Percentiles rank a stretch among this genome's conserved stretches.
Evolutionary conservation across 192 early-diverging fungal species (phyloP).

Genomic region (Coemansia sp.): DNA sequence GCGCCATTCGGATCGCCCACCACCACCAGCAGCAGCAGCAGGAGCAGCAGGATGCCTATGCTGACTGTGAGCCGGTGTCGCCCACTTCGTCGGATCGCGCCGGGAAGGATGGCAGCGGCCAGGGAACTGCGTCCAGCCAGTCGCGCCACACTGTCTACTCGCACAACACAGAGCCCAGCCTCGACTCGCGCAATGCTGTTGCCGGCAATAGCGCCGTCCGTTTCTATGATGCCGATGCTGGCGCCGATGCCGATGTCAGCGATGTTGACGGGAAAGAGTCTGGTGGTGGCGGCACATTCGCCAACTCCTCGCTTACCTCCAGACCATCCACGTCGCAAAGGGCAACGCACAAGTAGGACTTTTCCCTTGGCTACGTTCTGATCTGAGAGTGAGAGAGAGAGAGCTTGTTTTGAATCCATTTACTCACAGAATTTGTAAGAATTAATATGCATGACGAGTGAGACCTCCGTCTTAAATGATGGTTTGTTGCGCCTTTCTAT

Average conservation of each 20-base stretch:
- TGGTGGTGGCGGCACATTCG: background rate
- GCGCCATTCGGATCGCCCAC: slow-evolving; percentile 9
- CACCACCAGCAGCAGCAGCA: no score
- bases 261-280: slow-evolving; percentile 11
- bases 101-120: background rate
- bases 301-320: background rate
- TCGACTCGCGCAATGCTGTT: background rate
- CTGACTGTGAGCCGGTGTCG: background rate
- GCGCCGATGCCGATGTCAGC: slow-evolving; percentile 20
- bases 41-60: slow-evolving; percentile 1
- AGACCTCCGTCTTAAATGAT: no score
- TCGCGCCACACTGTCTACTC: slow-evolving; percentile 50
- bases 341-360: no score
- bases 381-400: no score
- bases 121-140: slow-evolving; percentile 13
- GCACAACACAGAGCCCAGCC: slow-evolving; percentile 28
- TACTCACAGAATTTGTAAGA: no score
- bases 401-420: no score
- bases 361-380: no score
- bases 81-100: background rate
- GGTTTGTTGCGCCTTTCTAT: background rate
- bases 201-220: slow-evolving; percentile 3
- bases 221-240: slow-evolving; percentile 3
- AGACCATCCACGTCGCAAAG: background rate
- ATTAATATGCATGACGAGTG: no score